These are phyloP conservation scores for Backusella sp. DNA, from an alignment of 192 early-diverging fungal genomes.

Conservation along the genomic window DNA sequence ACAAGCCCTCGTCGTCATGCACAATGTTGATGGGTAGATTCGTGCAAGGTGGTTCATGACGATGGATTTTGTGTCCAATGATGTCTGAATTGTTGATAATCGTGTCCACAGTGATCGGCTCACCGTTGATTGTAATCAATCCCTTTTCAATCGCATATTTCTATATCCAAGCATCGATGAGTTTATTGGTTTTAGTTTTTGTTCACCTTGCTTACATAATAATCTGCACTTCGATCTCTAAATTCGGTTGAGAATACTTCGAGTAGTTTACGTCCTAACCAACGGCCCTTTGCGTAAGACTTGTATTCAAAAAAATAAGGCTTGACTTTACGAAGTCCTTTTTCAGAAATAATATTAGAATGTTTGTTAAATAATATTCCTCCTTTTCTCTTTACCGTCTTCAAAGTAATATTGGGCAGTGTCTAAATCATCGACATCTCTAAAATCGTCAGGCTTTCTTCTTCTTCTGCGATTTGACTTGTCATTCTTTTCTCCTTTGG, in stretches of 20 bases:
- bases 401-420: constrained; percentile 58
- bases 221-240: constrained; percentile 71
- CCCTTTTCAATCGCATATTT: constrained; percentile 76
- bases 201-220: constrained; percentile 63
- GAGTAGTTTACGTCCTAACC: constrained; percentile 74
- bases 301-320: constrained; percentile 85
- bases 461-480: constrained; percentile 5
- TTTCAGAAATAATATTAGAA: neutral
- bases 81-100: constrained; percentile 77
- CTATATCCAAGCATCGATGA: constrained; percentile 22
- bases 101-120: constrained; percentile 53
- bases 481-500: neutral
- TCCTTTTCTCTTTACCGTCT: constrained; percentile 39
- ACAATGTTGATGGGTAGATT: constrained; percentile 65
- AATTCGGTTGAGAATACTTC: constrained; percentile 88
- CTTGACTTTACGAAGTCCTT: constrained; percentile 75
- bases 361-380: too few relatives aligned
- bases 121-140: constrained; percentile 77
- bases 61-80: constrained; percentile 81
- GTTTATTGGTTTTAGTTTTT: too few relatives aligned
- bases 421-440: constrained; percentile 38
- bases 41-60: constrained; percentile 93
- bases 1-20: constrained; percentile 55
- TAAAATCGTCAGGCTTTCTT: constrained; percentile 26
- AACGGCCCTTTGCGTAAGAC: constrained; percentile 87